Evolutionary conservation across 306 rosid genomes (phyloP), one percentile per base, ranked within the genome.

Genomic region (Casuarina glauca): DNA sequence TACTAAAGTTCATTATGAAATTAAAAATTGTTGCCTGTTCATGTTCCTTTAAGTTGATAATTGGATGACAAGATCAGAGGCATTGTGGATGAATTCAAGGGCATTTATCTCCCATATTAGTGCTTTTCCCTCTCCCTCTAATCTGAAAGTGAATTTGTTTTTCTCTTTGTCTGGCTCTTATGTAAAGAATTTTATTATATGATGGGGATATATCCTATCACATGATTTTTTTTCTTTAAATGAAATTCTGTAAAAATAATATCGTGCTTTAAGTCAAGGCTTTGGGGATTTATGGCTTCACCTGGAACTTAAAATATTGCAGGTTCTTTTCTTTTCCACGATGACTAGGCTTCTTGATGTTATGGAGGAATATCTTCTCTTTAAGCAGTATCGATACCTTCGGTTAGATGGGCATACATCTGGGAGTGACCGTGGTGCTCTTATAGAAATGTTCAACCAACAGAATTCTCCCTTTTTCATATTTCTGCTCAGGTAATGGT

Each of bases 261-360:
- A 16, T 10, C 20, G n/a, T 39, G 71, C 50, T 41, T 6, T 8
- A 41, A 66, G 42, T 41, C 2, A 15, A 16, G n/a, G 71, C 49
- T 39, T 64, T 52, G 5, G 68, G 44, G 68, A 61, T 66, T 66
- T 66, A 66, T 42, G 42, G 50, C 71, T 67, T 19, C 7, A 46
- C 8, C 35, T 17, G 32, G 49, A 67, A 67, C 49, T 67, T 17
- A 19, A 5, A 67, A 77, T 63, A 68, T 74, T 84, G 55, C 91
- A 96, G 99, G 96, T 96, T 90, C 99, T 96, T 77, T 96, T 96
- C 92, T 96, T 96, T 89, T 96, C 99, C 39, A 96, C 99, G 55
- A 96, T 96, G 99, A 96, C 99, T 71, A 92, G 99, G 79, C 90
- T 96, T 80, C 94, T 96, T 63, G 97, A 96, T 86, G 97, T 96